Percentiles rank a stretch among this genome's conserved stretches.
Conservation (phyloP, 495 filamentous ascomycete genomes). For the Hypoxylon intermedium region DNA sequence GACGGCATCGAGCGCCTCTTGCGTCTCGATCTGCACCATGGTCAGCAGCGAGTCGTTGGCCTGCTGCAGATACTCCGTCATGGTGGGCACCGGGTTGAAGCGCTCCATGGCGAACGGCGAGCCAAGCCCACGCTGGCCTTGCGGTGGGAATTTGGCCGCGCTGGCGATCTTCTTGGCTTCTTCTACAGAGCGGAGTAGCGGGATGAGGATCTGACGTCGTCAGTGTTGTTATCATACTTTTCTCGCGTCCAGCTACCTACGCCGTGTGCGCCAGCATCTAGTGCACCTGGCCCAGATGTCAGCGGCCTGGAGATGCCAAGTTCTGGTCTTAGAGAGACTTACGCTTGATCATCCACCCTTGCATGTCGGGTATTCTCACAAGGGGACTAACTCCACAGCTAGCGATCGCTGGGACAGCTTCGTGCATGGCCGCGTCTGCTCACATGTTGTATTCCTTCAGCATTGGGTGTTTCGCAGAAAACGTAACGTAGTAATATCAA, state of each 20-base stretch:
- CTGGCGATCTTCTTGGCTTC: slow-evolving; percentile 66
- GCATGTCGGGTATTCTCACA: slow-evolving; percentile 69
- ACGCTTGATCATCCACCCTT: slow-evolving; percentile 77
- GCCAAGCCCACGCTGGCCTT: slow-evolving; percentile 69
- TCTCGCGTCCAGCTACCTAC: slow-evolving; percentile 42
- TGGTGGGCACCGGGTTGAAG: slow-evolving; percentile 61
- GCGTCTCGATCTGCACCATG: slow-evolving; percentile 84
- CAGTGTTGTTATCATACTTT: slow-evolving; percentile 6
- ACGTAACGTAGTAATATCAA: too few relatives aligned
- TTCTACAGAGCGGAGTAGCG: slow-evolving; percentile 68
- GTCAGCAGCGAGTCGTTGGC: slow-evolving; percentile 75
- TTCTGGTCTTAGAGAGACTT: slow-evolving; percentile 42
- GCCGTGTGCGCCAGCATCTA: slow-evolving; percentile 74
- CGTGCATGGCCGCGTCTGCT: slow-evolving; percentile 81
- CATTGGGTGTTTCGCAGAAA: too few relatives aligned
- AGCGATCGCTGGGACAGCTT: slow-evolving; percentile 76
- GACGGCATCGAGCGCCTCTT: slow-evolving; percentile 71
- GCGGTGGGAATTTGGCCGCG: slow-evolving; percentile 71
- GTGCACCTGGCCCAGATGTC: slow-evolving; percentile 56
- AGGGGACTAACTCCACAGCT: slow-evolving; percentile 70
- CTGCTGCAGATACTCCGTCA: slow-evolving; percentile 73
- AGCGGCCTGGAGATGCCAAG: slow-evolving; percentile 14
- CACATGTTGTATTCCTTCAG: too few relatives aligned
- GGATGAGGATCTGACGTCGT: slow-evolving; percentile 63
- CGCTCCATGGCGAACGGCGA: slow-evolving; percentile 71